Evolutionary conservation across 192 early-diverging fungal species (phyloP).

Genomic region (Geranomyces variabilis): DNA sequence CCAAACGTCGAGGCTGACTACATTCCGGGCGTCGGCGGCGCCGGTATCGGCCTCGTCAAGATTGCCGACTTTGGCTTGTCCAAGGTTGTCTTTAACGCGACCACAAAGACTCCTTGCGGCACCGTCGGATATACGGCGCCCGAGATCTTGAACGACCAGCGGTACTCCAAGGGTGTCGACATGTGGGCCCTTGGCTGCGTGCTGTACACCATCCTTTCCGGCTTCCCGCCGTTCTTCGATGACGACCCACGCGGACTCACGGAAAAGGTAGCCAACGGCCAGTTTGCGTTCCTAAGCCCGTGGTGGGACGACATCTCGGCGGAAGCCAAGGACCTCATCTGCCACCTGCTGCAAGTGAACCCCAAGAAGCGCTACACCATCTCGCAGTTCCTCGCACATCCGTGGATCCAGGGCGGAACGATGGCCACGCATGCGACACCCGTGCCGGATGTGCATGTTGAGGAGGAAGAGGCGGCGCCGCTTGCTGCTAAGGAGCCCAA

Average conservation of each 20-base stretch:
- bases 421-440: neutral
- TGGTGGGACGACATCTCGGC: conserved; percentile 91
- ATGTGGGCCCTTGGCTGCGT: conserved; percentile 76
- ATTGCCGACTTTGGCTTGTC: conserved; percentile 90
- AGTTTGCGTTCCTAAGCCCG: conserved; percentile 81
- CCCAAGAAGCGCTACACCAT: conserved; percentile 43
- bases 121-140: conserved; percentile 93
- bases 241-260: conserved; percentile 53
- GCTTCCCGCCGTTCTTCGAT: conserved; percentile 57
- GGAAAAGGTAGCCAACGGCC: conserved; percentile 82
- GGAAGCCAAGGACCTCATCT: conserved; percentile 54
- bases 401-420: conserved; percentile 34
- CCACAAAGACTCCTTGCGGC: conserved; percentile 81
- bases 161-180: conserved; percentile 70
- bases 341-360: conserved; percentile 48
- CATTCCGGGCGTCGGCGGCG: conserved; percentile 48
- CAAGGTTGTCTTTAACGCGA: conserved; percentile 81
- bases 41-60: conserved; percentile 81
- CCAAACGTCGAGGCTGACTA: conserved; percentile 68
- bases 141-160: conserved; percentile 74
- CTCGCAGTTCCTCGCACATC: conserved; percentile 34
- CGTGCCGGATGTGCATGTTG: neutral
- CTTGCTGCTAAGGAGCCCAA: neutral
- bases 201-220: conserved; percentile 53
- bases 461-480: neutral